These are phyloP conservation scores for Botrytis fabae DNA, from an alignment of 2,329 filamentous ascomycete species.

Conservation along the genomic window DNA sequence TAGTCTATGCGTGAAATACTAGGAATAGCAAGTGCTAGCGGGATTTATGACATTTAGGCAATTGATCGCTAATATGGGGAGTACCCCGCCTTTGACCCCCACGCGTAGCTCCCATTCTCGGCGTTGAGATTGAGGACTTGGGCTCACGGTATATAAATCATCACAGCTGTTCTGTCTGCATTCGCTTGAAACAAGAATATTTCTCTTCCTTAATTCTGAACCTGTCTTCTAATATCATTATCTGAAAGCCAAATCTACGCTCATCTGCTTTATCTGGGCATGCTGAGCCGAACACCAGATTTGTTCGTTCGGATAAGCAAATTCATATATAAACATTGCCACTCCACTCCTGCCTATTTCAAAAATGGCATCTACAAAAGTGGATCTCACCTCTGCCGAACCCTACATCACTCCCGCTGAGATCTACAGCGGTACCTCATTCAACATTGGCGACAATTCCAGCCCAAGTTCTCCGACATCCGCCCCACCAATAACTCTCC, in stretches of 20 bases:
- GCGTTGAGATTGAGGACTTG: not conserved
- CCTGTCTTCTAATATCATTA: not conserved
- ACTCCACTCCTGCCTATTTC: not conserved
- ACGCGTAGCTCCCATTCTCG: not conserved
- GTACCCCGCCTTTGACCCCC: not conserved
- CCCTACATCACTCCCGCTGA: conserved; percentile 23
- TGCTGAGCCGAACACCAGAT: not conserved
- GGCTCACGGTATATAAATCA: not conserved
- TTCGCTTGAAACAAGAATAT: not conserved
- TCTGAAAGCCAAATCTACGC: not conserved
- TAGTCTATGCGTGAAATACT: not conserved
- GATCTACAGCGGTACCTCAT: conserved; percentile 15
- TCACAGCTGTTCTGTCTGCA: not conserved
- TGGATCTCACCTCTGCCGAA: conserved; percentile 1
- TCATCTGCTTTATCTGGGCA: not conserved
- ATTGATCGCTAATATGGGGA: not conserved
- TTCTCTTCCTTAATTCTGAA: not conserved
- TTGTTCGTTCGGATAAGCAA: not conserved
- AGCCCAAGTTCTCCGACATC: not conserved
- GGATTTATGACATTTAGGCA: not conserved
- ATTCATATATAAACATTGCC: not conserved
- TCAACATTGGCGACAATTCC: not conserved
- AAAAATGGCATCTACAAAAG: conserved; percentile 16
- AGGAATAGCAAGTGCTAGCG: conserved; percentile 5
- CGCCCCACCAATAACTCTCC: conserved; percentile 27